Evolutionary conservation across 805 yeast genomes (phyloP).

Genomic region (Kazachstania bromeliacearum): DNA sequence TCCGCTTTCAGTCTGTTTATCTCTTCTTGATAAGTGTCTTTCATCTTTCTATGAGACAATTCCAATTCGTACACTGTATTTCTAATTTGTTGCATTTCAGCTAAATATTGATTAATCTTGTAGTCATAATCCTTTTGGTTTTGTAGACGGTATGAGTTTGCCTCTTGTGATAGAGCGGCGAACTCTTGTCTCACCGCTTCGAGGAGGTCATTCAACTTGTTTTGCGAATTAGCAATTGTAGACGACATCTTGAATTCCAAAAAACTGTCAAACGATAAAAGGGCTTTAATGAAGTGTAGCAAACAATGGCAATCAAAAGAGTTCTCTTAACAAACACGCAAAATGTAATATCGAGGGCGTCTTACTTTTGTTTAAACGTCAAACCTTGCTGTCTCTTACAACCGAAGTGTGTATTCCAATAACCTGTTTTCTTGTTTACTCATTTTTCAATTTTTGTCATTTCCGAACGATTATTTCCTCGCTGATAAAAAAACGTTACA

Average conservation of each 20-base stretch:
- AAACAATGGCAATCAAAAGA: no score
- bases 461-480: no score
- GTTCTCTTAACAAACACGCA: no score
- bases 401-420: no score
- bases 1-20: conserved; percentile 77
- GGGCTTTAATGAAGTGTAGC: no score
- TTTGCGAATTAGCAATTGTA: conserved; percentile 20
- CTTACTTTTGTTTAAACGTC: no score
- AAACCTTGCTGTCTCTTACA: no score
- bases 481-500: no score
- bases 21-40: conserved; percentile 93
- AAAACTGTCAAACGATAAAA: no score
- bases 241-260: conserved; percentile 12
- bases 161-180: conserved; percentile 74
- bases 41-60: conserved; percentile 87
- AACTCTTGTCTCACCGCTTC: conserved; percentile 92
- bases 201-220: conserved; percentile 61
- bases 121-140: conserved; percentile 81
- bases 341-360: no score
- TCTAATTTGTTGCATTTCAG: conserved; percentile 87
- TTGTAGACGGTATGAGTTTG: conserved; percentile 74
- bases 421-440: no score
- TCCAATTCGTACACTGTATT: conserved; percentile 92
- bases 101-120: conserved; percentile 83
- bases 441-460: no score